Conservation (phyloP, 331 rosid species). For the Quercus phellos region DNA sequence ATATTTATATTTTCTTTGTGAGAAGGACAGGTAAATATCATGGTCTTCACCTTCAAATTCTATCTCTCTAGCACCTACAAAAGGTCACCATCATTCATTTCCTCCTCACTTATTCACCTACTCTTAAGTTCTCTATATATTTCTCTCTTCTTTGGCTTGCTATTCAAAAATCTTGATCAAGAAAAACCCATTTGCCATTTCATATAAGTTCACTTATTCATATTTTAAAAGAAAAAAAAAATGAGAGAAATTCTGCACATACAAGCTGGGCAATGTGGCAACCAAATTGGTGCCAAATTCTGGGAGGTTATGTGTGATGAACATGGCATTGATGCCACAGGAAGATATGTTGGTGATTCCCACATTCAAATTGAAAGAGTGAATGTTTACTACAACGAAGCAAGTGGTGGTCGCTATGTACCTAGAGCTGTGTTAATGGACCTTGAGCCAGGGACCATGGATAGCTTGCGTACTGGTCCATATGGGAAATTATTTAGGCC, state of each 20-base stretch:
- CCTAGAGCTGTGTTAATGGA: conserved; percentile 85
- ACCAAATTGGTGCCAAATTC: conserved; percentile 81
- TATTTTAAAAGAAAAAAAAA: conserved; percentile 8
- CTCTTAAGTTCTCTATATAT: conserved; percentile 5
- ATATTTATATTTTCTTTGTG: neutral
- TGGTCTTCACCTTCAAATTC: conserved; percentile 21
- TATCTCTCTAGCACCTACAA: conserved; percentile 33
- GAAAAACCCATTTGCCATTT: conserved; percentile 3
- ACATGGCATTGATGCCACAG: conserved; percentile 70
- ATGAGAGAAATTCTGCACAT: conserved; percentile 89
- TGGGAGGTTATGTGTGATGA: conserved; percentile 93
- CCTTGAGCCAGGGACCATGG: conserved; percentile 95
- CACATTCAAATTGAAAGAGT: conserved; percentile 78
- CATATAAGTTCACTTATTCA: conserved; percentile 6
- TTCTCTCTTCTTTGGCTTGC: neutral
- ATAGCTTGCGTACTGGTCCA: conserved; percentile 73
- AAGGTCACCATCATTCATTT: conserved; percentile 17
- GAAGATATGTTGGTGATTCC: conserved; percentile 60
- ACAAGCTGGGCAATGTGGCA: conserved; percentile 91
- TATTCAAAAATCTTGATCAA: neutral
- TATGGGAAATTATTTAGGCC: conserved; percentile 74
- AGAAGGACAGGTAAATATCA: conserved; percentile 14
- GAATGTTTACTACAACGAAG: conserved; percentile 81
- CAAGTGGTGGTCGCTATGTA: conserved; percentile 74
- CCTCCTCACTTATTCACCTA: neutral